Evolutionary conservation across 352 stramenopile species (phyloP).

Genomic region (Phytophthora lateralis): DNA sequence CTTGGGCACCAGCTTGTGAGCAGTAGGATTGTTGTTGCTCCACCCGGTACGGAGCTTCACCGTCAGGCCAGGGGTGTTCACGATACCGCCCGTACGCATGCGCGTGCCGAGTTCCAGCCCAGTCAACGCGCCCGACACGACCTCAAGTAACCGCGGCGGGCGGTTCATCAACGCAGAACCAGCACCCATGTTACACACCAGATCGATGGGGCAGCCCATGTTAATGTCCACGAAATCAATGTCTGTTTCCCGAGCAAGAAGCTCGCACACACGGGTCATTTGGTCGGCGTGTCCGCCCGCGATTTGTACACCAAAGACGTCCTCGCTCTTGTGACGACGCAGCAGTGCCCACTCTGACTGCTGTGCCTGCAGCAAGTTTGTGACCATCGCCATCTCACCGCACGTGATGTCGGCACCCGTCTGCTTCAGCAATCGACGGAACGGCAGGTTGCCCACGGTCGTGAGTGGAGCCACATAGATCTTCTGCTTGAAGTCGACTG

Average conservation of each 20-base stretch:
- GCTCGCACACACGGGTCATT: slow-evolving; percentile 92
- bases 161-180: slow-evolving; percentile 95
- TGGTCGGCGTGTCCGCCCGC: slow-evolving; percentile 93
- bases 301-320: slow-evolving; percentile 99
- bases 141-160: slow-evolving; percentile 87
- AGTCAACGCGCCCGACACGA: slow-evolving; percentile 90
- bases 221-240: slow-evolving; percentile 99
- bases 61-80: slow-evolving; percentile 85
- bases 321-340: slow-evolving; percentile 95
- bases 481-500: slow-evolving; percentile 97
- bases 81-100: slow-evolving; percentile 33
- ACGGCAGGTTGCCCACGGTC: slow-evolving; percentile 99
- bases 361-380: slow-evolving; percentile 94
- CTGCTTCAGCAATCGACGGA: slow-evolving; percentile 97
- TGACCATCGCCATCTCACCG: slow-evolving; percentile 98
- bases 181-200: slow-evolving; percentile 88
- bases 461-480: slow-evolving; percentile 99
- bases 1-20: slow-evolving; percentile 93
- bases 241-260: slow-evolving; percentile 92
- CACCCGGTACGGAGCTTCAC: slow-evolving; percentile 99
- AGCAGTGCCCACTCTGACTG: slow-evolving; percentile 97
- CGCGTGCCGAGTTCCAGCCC: slow-evolving; percentile 74
- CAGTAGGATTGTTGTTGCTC: slow-evolving; percentile 95
- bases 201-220: slow-evolving; percentile 98
- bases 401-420: slow-evolving; percentile 99